Evolutionary conservation across 805 yeast genomes (phyloP), one percentile per base, ranked within the genome.

Genomic region (Lachancea thermotolerans): DNA sequence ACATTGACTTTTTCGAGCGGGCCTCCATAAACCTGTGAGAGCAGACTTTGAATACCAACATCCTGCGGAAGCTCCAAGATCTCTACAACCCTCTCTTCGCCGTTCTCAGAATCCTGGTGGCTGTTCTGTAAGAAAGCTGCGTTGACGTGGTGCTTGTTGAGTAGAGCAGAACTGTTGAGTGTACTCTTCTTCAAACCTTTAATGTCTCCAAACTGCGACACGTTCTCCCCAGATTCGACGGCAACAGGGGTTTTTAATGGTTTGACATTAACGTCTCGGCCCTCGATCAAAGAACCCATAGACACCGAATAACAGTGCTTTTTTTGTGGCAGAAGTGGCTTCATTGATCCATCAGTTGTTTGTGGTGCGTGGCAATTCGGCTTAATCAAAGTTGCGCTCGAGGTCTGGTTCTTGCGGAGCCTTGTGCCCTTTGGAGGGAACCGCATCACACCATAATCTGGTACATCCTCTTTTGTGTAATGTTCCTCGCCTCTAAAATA

Each of bases 11-110:
- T 72, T 49, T 82, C 86, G 41, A 85, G 61, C 0, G 87, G 85
- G 0, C 95, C 95, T 1, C 93, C 90, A 51, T 71, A 67, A 0
- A 82, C 66, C 43, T 78, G 83, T 1, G 77, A 57, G 15, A 85
- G 51, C 9, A 83, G 63, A 33, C 77, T 67, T 17, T 68, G 68
- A 8, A 79, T 50, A 8, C 82, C 79, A 8, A 76, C 69, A 27
- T 59, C 54, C 0, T 54, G 44, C 0, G 78, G 73, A 21, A 78
- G 58, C 15, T 69, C 65, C n/a, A 55, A 31, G 6, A 48, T 39
- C 10, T 36, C 25, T 2, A 44, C 28, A 15, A 40, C 33, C 37
- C 33, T 32, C 11, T 27, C 37, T 7, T 14, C 17, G 10, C 29
- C 37, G n/a, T 5, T 12, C 18, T 8, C 29, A 18, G 10, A 9